Percentiles rank a stretch among this genome's conserved stretches.
Evolutionary conservation across 345 rosid species (phyloP).

Genomic region (Lepidium didymum): DNA sequence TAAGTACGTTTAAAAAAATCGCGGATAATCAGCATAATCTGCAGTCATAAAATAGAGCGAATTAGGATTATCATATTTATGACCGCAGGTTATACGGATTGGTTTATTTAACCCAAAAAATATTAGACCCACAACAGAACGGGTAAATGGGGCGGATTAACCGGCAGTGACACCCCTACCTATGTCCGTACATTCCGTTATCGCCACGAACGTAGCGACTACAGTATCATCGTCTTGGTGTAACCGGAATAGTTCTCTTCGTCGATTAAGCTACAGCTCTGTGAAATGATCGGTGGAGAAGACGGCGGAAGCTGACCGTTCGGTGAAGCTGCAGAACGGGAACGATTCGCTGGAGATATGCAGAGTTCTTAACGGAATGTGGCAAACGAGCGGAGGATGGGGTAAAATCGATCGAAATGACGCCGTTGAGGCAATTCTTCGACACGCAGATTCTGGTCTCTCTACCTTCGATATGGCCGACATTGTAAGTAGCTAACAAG

Average conservation of each 20-base stretch:
- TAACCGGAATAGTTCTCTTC: background rate
- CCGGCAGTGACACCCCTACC: too few relatives aligned
- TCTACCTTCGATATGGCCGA: constrained; percentile 99
- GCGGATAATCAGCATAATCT: too few relatives aligned
- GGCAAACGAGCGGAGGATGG: constrained; percentile 95
- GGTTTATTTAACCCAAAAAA: too few relatives aligned
- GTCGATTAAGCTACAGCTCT: constrained; percentile 20
- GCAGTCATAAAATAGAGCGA: too few relatives aligned
- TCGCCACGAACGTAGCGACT: constrained; percentile 29
- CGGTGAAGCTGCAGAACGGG: constrained; percentile 58
- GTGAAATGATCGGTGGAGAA: constrained; percentile 45
- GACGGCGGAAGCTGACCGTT: constrained; percentile 31
- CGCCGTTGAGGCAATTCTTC: constrained; percentile 83
- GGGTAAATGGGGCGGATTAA: too few relatives aligned
- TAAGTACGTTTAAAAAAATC: too few relatives aligned
- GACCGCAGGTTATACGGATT: too few relatives aligned
- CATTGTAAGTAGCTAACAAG: constrained; percentile 44
- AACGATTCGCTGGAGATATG: constrained; percentile 77
- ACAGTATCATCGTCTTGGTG: constrained; percentile 18
- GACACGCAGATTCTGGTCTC: constrained; percentile 72
- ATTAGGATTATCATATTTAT: too few relatives aligned
- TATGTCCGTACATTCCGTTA: constrained; percentile 27
- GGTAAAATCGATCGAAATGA: constrained; percentile 71
- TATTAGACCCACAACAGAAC: too few relatives aligned
- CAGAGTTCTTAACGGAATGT: constrained; percentile 84